phyloP scores from a whole-genome alignment of 2,329 filamentous ascomycete species.

The Hypoxylon sp. region DNA sequence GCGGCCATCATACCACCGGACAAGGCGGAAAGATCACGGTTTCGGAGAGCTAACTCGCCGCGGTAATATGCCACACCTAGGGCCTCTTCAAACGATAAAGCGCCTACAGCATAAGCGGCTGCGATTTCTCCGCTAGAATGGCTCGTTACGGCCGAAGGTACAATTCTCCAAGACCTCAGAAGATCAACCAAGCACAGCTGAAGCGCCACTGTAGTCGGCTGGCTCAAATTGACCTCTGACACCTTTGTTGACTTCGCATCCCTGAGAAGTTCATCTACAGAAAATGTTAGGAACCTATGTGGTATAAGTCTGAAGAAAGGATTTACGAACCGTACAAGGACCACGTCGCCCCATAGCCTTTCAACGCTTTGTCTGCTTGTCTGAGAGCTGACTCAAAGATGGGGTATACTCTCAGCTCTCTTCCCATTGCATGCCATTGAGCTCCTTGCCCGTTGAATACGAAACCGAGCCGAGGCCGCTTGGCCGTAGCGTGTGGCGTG shows the following conservation, averaged over 20 bases:
- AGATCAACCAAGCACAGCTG: conserved; percentile 44
- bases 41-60: conserved; percentile 23
- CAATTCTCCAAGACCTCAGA: conserved; percentile 36
- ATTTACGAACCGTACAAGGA: conserved; percentile 22
- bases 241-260: conserved; percentile 27
- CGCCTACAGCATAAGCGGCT: conserved; percentile 58
- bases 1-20: conserved; percentile 46
- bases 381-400: conserved; percentile 16
- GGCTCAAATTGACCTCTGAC: conserved; percentile 29
- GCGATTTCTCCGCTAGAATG: conserved; percentile 58
- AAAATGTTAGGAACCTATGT: not conserved
- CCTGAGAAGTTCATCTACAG: conserved; percentile 37
- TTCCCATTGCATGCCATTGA: conserved; percentile 47
- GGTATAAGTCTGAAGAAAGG: not conserved
- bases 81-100: conserved; percentile 30
- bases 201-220: conserved; percentile 39
- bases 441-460: conserved; percentile 53
- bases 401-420: conserved; percentile 31
- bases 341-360: conserved; percentile 33
- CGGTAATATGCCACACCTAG: conserved; percentile 41
- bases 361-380: conserved; percentile 13
- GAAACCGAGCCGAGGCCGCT: conserved; percentile 35
- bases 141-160: conserved; percentile 34
- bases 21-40: not conserved
- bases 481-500: not conserved